Base-by-base conservation (phyloP, 2,329 filamentous ascomycete species). In the Alternaria sp. region DNA sequence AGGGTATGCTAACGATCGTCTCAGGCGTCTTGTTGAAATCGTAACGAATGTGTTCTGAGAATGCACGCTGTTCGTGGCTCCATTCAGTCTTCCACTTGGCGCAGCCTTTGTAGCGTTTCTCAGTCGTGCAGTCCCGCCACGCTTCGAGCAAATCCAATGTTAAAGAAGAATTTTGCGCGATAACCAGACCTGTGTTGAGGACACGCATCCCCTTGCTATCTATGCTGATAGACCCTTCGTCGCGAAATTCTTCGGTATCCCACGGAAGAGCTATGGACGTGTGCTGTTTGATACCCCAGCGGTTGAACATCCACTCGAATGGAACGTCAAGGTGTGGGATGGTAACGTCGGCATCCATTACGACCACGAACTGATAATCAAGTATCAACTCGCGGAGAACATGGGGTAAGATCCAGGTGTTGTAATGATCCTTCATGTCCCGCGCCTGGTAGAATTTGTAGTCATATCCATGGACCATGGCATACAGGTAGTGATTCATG, bases 261-360 rank as follows among this genome's bases (percentile, higher is more conserved):
- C 75, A 67, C 5, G 82, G 76, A 68, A 83, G 74, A 4, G 80
- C 75, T 39, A 84, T 66, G 8, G 79, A 74, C 0, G 80, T 83
- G 2, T 78, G 66, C 0, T 69, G 61, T 9, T 70, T 75, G 48
- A 83, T 73, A 54, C 80, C 75, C 82, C 82, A 84, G 41, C 80
- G 75, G 65, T 82, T 82, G 66, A 84, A 76, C 7, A 84, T 76
- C 79, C 81, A 84, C 70, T 84, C 82, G 16, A 83, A 59, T 3
- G 82, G 82, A 1, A 84, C 66, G 34, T 82, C 75, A 1, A 79
- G 75, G 54, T 83, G 74, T 1, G 75, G 70, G 53, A 83, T 76
- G 7, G 79, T 75, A 18, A 76, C 79, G 59, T 84, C 82, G 24
- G 80, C 78, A 64, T 84, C 82, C 53, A 84, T 66, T 44, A 81